Evolutionary conservation across 2,329 filamentous ascomycete species (phyloP).

Genomic region (Beauveria caledonica): DNA sequence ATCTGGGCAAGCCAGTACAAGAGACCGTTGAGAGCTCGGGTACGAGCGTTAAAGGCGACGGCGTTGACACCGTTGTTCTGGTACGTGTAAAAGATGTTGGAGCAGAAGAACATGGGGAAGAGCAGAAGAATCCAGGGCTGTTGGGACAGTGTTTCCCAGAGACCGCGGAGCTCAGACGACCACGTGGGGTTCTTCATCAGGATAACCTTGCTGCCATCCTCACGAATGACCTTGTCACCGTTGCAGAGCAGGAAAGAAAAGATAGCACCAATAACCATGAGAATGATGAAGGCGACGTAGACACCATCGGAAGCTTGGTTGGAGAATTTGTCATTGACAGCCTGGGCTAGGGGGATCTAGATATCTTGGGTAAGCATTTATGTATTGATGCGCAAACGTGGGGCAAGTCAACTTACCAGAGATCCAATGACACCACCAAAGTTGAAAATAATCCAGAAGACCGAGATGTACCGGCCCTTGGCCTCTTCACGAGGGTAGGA

Average conservation of each 20-base stretch:
- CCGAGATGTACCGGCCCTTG: conserved; percentile 83
- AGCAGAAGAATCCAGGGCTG: conserved; percentile 53
- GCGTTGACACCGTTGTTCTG: conserved; percentile 49
- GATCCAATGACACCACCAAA: conserved; percentile 81
- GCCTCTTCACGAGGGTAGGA: conserved; percentile 72
- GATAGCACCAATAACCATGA: conserved; percentile 64
- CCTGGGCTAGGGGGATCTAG: conserved; percentile 64
- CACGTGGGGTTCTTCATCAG: conserved; percentile 87
- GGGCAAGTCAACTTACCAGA: conserved; percentile 32
- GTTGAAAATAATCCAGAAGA: conserved; percentile 96
- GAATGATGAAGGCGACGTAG: conserved; percentile 82
- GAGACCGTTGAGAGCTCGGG: conserved; percentile 45
- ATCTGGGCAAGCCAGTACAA: conserved; percentile 51
- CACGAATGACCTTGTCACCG: conserved; percentile 62
- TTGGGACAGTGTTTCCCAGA: conserved; percentile 57
- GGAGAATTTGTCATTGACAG: conserved; percentile 44
- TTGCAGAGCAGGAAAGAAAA: conserved; percentile 64
- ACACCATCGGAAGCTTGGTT: conserved; percentile 62
- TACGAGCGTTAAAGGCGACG: conserved; percentile 44
- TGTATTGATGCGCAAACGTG: not conserved
- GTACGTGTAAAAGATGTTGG: conserved; percentile 49
- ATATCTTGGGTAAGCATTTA: not conserved
- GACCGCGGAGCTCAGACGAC: conserved; percentile 62
- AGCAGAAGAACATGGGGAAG: conserved; percentile 47
- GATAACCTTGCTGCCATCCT: conserved; percentile 72